Evolutionary conservation across 768 basidiomycete species (phyloP).

Genomic region (Phanerochaete carnosa): DNA sequence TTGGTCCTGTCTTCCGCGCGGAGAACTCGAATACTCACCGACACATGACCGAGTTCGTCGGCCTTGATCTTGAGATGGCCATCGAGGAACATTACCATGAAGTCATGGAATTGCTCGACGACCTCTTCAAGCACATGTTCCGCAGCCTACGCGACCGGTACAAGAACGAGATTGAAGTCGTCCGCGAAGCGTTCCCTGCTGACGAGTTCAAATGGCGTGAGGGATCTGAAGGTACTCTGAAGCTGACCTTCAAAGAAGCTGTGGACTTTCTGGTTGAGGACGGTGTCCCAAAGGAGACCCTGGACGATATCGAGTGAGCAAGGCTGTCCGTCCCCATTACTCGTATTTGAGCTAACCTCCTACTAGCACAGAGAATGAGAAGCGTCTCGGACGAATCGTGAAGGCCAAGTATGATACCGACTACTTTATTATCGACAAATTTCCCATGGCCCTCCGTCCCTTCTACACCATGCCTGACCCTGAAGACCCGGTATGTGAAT

Average conservation of each 20-base stretch:
- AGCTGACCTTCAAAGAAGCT: slow-evolving; percentile 83
- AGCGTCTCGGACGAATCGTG: slow-evolving; percentile 84
- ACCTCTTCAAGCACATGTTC: slow-evolving; percentile 85
- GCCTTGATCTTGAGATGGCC: slow-evolving; percentile 98
- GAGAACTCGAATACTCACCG: slow-evolving; percentile 97
- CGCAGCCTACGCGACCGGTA: slow-evolving; percentile 73
- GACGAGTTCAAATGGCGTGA: slow-evolving; percentile 96
- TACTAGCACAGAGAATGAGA: slow-evolving; percentile 90
- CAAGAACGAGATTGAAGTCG: slow-evolving; percentile 75
- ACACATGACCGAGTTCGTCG: slow-evolving; percentile 97
- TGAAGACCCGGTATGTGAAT: slow-evolving; percentile 66
- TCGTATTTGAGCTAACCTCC: neutral
- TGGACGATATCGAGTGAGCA: slow-evolving; percentile 88
- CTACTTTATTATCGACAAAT: slow-evolving; percentile 99
- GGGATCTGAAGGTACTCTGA: slow-evolving; percentile 83
- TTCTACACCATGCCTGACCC: slow-evolving; percentile 99
- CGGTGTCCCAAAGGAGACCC: slow-evolving; percentile 69
- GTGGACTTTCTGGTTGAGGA: slow-evolving; percentile 84
- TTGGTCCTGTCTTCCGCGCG: slow-evolving; percentile 94
- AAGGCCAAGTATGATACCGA: slow-evolving; percentile 95
- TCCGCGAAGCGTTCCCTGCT: slow-evolving; percentile 86
- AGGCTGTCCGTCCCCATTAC: neutral
- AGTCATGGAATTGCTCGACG: slow-evolving; percentile 89
- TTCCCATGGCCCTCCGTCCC: slow-evolving; percentile 91
- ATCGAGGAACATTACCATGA: slow-evolving; percentile 99